These are phyloP conservation scores for Kwoniella shivajii DNA, from an alignment of 1,284 basidiomycete species.

Conservation along the genomic window DNA sequence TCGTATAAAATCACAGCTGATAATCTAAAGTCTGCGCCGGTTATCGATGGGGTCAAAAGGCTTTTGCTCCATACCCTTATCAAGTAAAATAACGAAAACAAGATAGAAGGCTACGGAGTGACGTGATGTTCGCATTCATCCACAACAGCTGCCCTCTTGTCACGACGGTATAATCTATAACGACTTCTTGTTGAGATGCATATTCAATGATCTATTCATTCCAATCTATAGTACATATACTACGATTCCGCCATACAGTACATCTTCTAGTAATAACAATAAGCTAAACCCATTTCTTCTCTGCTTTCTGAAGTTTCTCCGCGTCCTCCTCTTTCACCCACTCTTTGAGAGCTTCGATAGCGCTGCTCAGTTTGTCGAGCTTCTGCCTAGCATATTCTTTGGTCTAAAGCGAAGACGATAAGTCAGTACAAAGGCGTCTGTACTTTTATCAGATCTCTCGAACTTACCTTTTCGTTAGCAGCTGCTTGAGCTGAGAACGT, in stretches of 20 bases:
- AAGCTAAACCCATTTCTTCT: conserved; percentile 16
- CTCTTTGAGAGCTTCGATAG: conserved; percentile 31
- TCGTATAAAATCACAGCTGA: no score
- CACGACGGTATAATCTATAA: no score
- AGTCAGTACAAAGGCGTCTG: neutral
- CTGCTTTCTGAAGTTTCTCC: neutral
- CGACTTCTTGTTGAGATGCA: no score
- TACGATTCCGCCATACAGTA: neutral
- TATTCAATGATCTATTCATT: no score
- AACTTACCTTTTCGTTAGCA: conserved; percentile 28
- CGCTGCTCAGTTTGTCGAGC: conserved; percentile 29
- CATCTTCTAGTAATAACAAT: neutral
- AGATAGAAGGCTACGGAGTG: no score
- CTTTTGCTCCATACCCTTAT: no score
- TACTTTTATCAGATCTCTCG: neutral
- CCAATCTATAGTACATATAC: neutral
- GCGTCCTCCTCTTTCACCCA: conserved; percentile 11
- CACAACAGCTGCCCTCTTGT: no score
- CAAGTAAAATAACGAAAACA: no score
- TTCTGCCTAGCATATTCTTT: conserved; percentile 34
- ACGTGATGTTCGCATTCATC: no score
- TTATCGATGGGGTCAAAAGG: no score
- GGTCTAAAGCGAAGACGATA: conserved; percentile 10
- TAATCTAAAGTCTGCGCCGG: no score
- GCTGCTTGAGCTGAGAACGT: conserved; percentile 18